A percentile compares a stretch with the other conserved stretches of the same genome.
phyloP scores from a whole-genome alignment of 2,329 filamentous ascomycete genomes.

The Aspergillus viridinutans region DNA sequence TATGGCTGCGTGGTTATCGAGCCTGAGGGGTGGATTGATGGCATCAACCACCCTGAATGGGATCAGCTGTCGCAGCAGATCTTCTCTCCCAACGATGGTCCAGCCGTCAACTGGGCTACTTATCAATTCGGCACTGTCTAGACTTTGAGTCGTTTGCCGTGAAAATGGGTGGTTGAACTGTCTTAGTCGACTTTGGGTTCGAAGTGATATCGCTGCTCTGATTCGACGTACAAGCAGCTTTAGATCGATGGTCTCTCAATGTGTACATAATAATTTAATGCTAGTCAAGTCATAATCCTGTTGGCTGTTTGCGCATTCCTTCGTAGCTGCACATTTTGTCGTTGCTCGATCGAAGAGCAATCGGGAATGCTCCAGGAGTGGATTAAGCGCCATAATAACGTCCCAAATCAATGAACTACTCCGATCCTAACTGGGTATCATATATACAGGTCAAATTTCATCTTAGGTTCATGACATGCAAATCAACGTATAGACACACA shows the following conservation, averaged over 20 bases:
- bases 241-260: not conserved
- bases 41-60: slow-evolving; percentile 89
- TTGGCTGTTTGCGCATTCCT: not conserved
- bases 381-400: not conserved
- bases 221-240: not conserved
- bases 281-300: not conserved
- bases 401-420: not conserved
- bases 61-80: slow-evolving; percentile 51
- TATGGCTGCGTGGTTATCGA: slow-evolving; percentile 88
- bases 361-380: not conserved
- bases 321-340: not conserved
- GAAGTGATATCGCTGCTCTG: not conserved
- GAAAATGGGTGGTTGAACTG: not conserved
- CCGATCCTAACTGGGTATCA: not conserved
- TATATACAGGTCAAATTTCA: not conserved
- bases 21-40: slow-evolving; percentile 91
- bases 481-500: not conserved
- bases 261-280: not conserved
- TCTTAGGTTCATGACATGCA: not conserved
- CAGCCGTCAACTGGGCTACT: slow-evolving; percentile 41
- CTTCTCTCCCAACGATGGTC: slow-evolving; percentile 37
- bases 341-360: not conserved
- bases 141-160: not conserved
- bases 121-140: slow-evolving; percentile 43
- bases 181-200: not conserved